Evolutionary conservation across 129 eudicot genomes (phyloP).

Genomic region (Artemisia annua): DNA sequence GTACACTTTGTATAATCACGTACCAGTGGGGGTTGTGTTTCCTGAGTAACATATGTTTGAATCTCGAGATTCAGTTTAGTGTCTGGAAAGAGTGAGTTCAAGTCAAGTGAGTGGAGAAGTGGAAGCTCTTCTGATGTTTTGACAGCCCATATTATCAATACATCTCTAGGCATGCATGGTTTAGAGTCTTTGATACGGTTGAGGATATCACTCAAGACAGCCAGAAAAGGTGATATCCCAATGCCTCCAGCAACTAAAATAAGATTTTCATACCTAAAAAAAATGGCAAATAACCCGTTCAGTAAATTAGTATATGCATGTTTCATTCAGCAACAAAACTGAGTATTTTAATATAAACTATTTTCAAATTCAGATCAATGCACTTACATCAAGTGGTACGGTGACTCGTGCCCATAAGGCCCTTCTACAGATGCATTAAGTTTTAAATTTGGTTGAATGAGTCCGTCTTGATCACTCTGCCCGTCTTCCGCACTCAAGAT

Average conservation of each 20-base stretch:
- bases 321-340: not conserved
- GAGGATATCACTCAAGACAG: constrained; percentile 72
- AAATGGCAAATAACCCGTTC: constrained; percentile 5
- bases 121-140: constrained; percentile 76
- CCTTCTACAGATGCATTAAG: constrained; percentile 75
- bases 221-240: constrained; percentile 88
- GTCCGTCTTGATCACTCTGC: constrained; percentile 19
- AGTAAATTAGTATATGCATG: not conserved
- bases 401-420: constrained; percentile 84
- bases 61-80: constrained; percentile 64
- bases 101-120: constrained; percentile 58
- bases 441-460: constrained; percentile 36
- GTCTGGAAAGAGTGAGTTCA: constrained; percentile 57
- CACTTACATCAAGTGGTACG: constrained; percentile 71
- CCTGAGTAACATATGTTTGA: constrained; percentile 77
- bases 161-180: constrained; percentile 63
- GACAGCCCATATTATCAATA: constrained; percentile 76
- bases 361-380: constrained; percentile 1
- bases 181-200: constrained; percentile 53
- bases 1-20: no score
- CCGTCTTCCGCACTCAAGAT: constrained; percentile 37
- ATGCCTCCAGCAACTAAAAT: constrained; percentile 91
- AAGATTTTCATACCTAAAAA: constrained; percentile 70
- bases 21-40: constrained; percentile 74
- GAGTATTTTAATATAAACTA: no score